Base-by-base conservation (phyloP, 2,329 filamentous ascomycete species). In the Fusarium paranaense region DNA sequence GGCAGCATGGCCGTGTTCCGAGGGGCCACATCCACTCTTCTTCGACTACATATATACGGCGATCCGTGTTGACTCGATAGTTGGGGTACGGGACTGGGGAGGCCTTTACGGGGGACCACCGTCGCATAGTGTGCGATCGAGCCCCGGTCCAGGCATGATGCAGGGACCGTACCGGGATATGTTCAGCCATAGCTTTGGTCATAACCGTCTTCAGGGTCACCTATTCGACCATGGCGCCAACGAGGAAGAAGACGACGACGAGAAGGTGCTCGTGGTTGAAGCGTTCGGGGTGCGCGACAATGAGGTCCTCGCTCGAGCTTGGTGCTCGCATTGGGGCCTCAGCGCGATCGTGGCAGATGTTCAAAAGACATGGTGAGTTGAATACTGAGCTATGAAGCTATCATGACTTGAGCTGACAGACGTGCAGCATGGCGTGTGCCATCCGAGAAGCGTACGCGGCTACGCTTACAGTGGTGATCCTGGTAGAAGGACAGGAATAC, bases 371-470 rank as follows among this genome's bases (percentile, higher is more conserved):
- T 95, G 90, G 89, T 90, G 77, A 81, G 89, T 85, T 57, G 22
- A 61, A 60, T 38, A 9, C 20, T 32, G 25, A 25, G 37, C 38
- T 42, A 16, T 18, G 22, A 22, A n/a, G 37, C 7, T 11, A 2
- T 37, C 45, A 60, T n/a, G 54, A 37, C 52, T 50, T 18, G 4
- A 61, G 68, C 67, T 76, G 61, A 77, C 58, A 20, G 59, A 50
- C n/a, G 52, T 63, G 27, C 64, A 91, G 91, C 82, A 90, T 94
- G 87, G 89, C 92, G 18, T 95, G 93, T 80, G 91, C 92, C 11
- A 91, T 95, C 67, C 86, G 93, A 69, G 93, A 94, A 81, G 92
- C 93, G 33, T 95, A 93, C 81, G 93, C 93, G 3, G 92, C 91
- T 18, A 91, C 91, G 38, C 81, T 95, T 62, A 93, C 90, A 57